Evolutionary conservation across 345 rosid species (phyloP).

Genomic region (Rhodomyrtus tomentosa): DNA sequence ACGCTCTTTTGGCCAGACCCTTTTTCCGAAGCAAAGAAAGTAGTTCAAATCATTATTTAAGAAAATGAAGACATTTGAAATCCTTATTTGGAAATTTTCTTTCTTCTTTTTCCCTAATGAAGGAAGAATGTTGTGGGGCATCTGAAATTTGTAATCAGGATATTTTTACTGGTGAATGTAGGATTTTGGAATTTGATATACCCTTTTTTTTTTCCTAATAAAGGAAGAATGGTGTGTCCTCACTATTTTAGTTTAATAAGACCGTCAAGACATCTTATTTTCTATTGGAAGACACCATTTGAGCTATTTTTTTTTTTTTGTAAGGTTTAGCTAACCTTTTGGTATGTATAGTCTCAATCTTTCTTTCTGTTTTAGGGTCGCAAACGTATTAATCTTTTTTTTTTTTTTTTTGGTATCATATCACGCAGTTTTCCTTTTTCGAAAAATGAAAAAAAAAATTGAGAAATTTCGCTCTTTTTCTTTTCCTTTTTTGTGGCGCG

Average conservation of each 20-base stretch:
- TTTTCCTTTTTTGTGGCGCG: too few relatives aligned
- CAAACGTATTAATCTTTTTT: too few relatives aligned
- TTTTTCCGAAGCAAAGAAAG: too few relatives aligned
- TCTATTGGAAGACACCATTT: background rate
- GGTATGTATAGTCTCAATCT: too few relatives aligned
- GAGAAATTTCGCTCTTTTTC: background rate
- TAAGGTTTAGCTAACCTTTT: background rate
- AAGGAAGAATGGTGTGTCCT: too few relatives aligned
- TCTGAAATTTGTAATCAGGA: background rate
- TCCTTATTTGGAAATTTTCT: too few relatives aligned
- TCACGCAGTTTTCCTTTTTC: background rate
- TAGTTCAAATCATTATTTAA: too few relatives aligned
- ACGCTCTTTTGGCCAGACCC: too few relatives aligned
- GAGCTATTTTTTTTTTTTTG: background rate
- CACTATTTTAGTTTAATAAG: background rate
- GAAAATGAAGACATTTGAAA: too few relatives aligned
- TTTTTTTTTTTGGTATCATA: background rate
- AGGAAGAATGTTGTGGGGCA: background rate
- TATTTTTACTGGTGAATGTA: background rate
- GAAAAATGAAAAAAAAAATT: background rate
- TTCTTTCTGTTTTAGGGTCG: too few relatives aligned
- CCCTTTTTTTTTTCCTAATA: too few relatives aligned
- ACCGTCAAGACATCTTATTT: background rate
- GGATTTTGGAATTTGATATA: background rate
- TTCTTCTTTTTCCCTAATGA: too few relatives aligned